Percentiles rank a stretch among this genome's conserved stretches.
Conservation (phyloP, 495 filamentous ascomycete genomes). For the Hypoxylon subgilvum region DNA sequence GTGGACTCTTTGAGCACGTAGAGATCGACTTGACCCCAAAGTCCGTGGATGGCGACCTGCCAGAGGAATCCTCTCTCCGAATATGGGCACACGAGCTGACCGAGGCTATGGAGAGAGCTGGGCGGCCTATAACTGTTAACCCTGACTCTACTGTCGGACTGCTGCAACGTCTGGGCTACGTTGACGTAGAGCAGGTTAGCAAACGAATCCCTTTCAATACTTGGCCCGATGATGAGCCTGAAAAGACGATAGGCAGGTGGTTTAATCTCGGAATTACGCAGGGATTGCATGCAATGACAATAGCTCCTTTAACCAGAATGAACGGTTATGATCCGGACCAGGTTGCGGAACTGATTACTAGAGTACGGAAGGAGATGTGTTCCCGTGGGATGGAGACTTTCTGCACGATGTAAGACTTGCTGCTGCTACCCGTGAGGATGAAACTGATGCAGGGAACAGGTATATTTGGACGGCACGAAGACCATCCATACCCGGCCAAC, state of each 20-base stretch:
- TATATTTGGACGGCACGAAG: slow-evolving; percentile 58
- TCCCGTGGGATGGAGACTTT: slow-evolving; percentile 67
- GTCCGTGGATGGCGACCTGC: slow-evolving; percentile 69
- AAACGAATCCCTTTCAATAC: slow-evolving; percentile 77
- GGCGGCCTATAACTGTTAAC: slow-evolving; percentile 70
- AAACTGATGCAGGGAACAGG: slow-evolving; percentile 46
- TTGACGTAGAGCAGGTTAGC: slow-evolving; percentile 76
- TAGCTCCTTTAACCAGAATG: slow-evolving; percentile 76
- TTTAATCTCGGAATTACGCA: slow-evolving; percentile 79
- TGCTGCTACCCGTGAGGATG: slow-evolving; percentile 20
- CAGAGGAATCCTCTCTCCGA: slow-evolving; percentile 54
- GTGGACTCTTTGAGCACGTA: slow-evolving; percentile 85
- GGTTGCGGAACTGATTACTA: slow-evolving; percentile 64
- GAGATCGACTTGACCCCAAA: slow-evolving; percentile 87
- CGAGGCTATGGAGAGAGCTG: slow-evolving; percentile 69
- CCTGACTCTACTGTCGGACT: slow-evolving; percentile 66
- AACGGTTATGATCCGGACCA: slow-evolving; percentile 68
- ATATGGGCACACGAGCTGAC: slow-evolving; percentile 75
- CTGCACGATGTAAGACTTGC: slow-evolving; percentile 70
- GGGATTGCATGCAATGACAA: slow-evolving; percentile 73
- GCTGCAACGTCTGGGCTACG: slow-evolving; percentile 77
- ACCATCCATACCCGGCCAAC: slow-evolving; percentile 34
- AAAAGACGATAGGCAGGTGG: slow-evolving; percentile 79
- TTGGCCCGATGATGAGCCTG: slow-evolving; percentile 74
- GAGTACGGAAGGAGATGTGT: slow-evolving; percentile 73